Conservation (phyloP, 495 filamentous ascomycete genomes). For the Neurospora tetraspora region DNA sequence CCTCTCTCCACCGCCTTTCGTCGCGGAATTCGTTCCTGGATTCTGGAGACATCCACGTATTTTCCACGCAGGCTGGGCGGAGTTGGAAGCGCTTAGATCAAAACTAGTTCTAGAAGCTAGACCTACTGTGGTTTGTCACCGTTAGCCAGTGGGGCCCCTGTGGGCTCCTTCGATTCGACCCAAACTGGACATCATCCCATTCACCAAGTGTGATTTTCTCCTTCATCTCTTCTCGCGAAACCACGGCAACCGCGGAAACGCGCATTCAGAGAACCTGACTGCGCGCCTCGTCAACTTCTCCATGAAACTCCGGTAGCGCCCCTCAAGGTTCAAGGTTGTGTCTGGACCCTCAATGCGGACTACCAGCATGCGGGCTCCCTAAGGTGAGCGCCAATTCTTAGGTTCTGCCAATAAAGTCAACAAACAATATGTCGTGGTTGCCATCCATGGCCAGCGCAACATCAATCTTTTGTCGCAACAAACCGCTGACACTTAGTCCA, state of each 20-base stretch:
- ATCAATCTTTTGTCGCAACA: not conserved
- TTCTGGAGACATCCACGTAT: not conserved
- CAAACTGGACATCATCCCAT: not conserved
- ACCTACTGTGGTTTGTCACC: not conserved
- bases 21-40: not conserved
- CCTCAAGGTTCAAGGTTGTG: not conserved
- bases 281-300: not conserved
- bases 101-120: not conserved
- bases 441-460: not conserved
- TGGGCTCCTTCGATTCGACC: not conserved
- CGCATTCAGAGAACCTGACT: not conserved
- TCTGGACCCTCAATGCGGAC: not conserved
- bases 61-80: not conserved
- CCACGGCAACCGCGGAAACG: not conserved
- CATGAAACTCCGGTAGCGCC: not conserved
- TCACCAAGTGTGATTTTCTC: not conserved
- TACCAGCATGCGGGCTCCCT: not conserved
- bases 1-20: not conserved
- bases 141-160: not conserved
- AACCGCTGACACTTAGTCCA: conserved; percentile 8
- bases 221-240: not conserved
- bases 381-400: not conserved
- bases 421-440: not conserved
- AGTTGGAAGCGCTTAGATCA: not conserved
- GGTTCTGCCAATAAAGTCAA: not conserved